These are phyloP conservation scores for Caryocar brasiliense DNA, from an alignment of 441 rosid species.

Conservation along the genomic window DNA sequence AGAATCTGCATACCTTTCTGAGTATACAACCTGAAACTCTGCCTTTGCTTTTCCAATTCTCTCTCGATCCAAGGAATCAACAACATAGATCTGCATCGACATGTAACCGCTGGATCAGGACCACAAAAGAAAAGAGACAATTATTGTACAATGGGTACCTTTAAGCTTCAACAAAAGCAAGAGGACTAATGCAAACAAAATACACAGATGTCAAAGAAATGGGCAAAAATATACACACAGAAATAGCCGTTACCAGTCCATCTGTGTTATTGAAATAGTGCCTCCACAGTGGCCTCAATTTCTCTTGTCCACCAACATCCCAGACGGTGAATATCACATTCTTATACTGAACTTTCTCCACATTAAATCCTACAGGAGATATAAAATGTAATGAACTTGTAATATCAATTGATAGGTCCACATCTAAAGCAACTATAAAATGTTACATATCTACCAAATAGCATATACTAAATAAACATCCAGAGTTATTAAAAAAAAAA, in stretches of 20 bases:
- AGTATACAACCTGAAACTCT: constrained; percentile 78
- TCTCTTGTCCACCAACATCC: constrained; percentile 99
- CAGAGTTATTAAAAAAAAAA: no score
- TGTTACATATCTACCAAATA: no score
- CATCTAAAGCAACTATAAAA: background rate
- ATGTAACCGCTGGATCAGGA: background rate
- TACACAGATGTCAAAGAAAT: background rate
- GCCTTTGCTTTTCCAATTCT: constrained; percentile 83
- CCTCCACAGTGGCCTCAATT: constrained; percentile 97
- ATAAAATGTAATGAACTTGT: background rate
- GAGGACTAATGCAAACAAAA: background rate
- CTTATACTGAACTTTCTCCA: constrained; percentile 98
- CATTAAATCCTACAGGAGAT: constrained; percentile 70
- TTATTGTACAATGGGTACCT: background rate
- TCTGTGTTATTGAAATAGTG: constrained; percentile 96
- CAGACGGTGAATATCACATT: constrained; percentile 96
- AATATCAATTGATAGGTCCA: background rate
- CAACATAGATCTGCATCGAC: constrained; percentile 72
- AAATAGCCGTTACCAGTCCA: constrained; percentile 56
- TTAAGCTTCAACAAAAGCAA: background rate
- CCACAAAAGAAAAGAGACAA: background rate
- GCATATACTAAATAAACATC: no score
- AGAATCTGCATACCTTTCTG: constrained; percentile 3
- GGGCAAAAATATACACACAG: background rate
- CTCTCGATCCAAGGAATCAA: constrained; percentile 96